These are phyloP conservation scores for Lyophyllum shimeji DNA, from an alignment of 768 basidiomycete species.

Conservation along the genomic window DNA sequence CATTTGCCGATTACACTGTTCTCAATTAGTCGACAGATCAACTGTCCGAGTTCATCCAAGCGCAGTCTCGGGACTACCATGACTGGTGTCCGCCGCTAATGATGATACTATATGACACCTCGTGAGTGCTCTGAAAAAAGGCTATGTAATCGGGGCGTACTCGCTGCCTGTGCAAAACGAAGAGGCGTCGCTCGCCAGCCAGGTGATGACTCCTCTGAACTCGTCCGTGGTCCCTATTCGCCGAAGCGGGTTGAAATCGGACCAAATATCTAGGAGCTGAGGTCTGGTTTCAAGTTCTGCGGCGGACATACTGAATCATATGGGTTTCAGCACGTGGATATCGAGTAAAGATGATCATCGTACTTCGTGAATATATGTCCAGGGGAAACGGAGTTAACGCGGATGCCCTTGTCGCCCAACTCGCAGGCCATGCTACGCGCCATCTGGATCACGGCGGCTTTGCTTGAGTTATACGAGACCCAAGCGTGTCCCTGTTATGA, in stretches of 20 bases:
- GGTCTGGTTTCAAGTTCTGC: constrained; percentile 67
- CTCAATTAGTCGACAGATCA: background rate
- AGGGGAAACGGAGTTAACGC: constrained; percentile 76
- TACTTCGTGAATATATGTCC: constrained; percentile 75
- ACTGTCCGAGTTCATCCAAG: too few species aligned
- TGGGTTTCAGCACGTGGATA: background rate
- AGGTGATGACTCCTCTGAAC: constrained; percentile 65
- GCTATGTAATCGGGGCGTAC: constrained; percentile 51
- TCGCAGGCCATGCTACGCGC: constrained; percentile 82
- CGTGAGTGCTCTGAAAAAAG: background rate
- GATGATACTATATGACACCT: constrained; percentile 41
- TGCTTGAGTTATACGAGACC: constrained; percentile 77
- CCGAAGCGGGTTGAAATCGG: constrained; percentile 64
- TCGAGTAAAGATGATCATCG: constrained; percentile 6
- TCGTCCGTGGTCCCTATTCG: constrained; percentile 74
- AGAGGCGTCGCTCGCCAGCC: constrained; percentile 76
- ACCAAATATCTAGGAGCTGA: constrained; percentile 65
- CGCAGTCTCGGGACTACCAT: constrained; percentile 37
- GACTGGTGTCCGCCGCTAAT: constrained; percentile 64
- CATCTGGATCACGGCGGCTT: constrained; percentile 80
- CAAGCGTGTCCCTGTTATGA: constrained; percentile 58
- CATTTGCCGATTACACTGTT: background rate
- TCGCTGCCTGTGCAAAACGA: constrained; percentile 83
- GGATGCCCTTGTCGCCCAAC: constrained; percentile 60
- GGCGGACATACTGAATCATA: constrained; percentile 62